phyloP scores from a whole-genome alignment of 495 filamentous ascomycete genomes.

The Aspergillus nanangensis region DNA sequence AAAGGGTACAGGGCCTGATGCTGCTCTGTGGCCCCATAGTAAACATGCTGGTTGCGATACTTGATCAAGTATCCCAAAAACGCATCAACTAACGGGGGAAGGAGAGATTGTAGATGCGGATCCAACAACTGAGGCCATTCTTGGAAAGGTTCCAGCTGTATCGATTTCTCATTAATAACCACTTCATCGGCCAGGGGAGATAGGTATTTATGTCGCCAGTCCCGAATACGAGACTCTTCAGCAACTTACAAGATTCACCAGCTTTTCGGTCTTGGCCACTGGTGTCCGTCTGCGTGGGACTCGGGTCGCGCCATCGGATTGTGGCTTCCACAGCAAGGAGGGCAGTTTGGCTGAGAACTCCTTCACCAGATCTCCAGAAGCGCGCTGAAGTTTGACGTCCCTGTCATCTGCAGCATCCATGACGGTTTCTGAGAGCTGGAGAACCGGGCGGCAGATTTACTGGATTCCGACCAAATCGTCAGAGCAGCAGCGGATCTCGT shows the following conservation, averaged over 20 bases:
- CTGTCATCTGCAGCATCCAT: conserved; percentile 55
- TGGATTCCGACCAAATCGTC: neutral
- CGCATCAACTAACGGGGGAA: conserved; percentile 67
- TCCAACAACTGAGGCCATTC: conserved; percentile 96
- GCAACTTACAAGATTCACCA: conserved; percentile 37
- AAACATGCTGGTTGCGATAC: conserved; percentile 34
- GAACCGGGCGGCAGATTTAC: neutral
- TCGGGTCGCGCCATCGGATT: conserved; percentile 17
- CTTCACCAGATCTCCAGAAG: conserved; percentile 60
- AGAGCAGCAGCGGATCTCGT: too few species aligned
- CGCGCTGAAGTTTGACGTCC: conserved; percentile 70
- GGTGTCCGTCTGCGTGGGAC: conserved; percentile 39
- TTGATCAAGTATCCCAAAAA: conserved; percentile 63
- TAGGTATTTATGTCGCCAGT: too few species aligned
- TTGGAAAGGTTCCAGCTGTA: conserved; percentile 86
- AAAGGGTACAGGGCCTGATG: conserved; percentile 47
- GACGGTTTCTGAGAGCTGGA: conserved; percentile 3
- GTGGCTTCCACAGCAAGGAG: conserved; percentile 44
- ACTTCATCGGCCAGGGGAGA: too few species aligned
- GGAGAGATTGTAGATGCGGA: conserved; percentile 68
- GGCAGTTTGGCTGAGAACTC: conserved; percentile 56
- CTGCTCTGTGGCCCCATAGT: conserved; percentile 23
- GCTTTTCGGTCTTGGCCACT: conserved; percentile 35
- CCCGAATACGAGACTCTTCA: too few species aligned
- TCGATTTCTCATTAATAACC: conserved; percentile 2